phyloP scores from a whole-genome alignment of 75 land plant species.

The Sequoia sempervirens region DNA sequence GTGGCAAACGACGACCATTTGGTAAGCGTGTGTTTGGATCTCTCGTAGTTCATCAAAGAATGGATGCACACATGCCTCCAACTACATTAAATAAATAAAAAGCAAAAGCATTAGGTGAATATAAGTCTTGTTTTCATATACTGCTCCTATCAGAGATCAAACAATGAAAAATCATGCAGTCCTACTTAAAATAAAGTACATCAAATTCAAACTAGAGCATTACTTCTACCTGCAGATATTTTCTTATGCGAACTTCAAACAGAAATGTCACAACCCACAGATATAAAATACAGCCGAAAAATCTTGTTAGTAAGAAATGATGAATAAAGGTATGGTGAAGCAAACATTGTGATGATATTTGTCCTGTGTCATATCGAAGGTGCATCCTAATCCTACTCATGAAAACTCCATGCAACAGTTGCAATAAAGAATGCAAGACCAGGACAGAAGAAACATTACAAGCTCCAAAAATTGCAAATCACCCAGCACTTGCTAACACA shows the following conservation, averaged over 20 bases:
- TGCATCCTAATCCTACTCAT: not conserved
- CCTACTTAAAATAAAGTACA: not conserved
- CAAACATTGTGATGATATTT: not conserved
- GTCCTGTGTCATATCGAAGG: not conserved
- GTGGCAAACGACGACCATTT: conserved; percentile 69
- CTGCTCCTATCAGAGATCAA: not conserved
- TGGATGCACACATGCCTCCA: conserved; percentile 77
- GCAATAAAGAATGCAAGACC: not conserved
- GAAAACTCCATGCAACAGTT: not conserved
- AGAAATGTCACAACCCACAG: not conserved
- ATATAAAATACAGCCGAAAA: not conserved
- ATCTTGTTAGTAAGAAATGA: not conserved
- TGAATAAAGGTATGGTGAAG: not conserved
- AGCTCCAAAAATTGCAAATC: not conserved
- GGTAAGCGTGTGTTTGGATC: conserved; percentile 28
- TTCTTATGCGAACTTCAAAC: not conserved
- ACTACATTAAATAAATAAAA: conserved; percentile 26
- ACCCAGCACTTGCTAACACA: not conserved
- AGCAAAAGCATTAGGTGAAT: not conserved
- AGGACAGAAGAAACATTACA: not conserved
- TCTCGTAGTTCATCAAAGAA: conserved; percentile 40
- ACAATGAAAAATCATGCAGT: not conserved
- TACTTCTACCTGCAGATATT: not conserved
- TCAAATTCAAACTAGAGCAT: not conserved
- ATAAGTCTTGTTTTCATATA: not conserved